These are phyloP conservation scores for Cladorrhinum samala DNA, from an alignment of 495 filamentous ascomycete genomes.

Conservation along the genomic window DNA sequence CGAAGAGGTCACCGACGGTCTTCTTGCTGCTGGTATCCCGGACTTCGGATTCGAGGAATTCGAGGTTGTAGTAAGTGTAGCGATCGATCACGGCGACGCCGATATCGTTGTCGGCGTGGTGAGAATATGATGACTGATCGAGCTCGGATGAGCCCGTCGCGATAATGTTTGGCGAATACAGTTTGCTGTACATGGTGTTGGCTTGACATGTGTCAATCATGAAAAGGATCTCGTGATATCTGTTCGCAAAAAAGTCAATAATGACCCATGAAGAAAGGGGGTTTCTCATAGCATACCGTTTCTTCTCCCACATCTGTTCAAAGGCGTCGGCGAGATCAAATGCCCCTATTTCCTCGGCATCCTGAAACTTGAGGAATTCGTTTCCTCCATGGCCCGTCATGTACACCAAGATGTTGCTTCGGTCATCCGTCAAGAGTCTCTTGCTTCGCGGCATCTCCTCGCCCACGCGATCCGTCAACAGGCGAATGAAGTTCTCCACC, in stretches of 20 bases:
- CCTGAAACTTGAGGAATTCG: slow-evolving; percentile 97
- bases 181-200: slow-evolving; percentile 97
- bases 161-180: slow-evolving; percentile 95
- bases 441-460: slow-evolving; percentile 93
- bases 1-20: slow-evolving; percentile 88
- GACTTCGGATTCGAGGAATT: slow-evolving; percentile 90
- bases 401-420: slow-evolving; percentile 94
- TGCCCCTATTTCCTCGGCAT: slow-evolving; percentile 92
- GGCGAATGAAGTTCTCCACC: slow-evolving; percentile 95
- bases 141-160: slow-evolving; percentile 91
- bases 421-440: slow-evolving; percentile 81
- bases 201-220: slow-evolving; percentile 99
- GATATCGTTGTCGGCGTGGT: slow-evolving; percentile 94
- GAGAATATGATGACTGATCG: slow-evolving; percentile 90
- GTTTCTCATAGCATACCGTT: slow-evolving; percentile 62
- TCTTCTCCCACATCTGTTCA: slow-evolving; percentile 99
- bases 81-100: slow-evolving; percentile 97
- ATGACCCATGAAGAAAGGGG: background rate
- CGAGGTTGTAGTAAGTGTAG: slow-evolving; percentile 97
- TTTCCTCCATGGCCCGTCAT: slow-evolving; percentile 99
- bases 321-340: slow-evolving; percentile 97
- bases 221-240: slow-evolving; percentile 91
- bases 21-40: slow-evolving; percentile 74
- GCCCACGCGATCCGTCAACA: slow-evolving; percentile 87
- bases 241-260: slow-evolving; percentile 19